Base-by-base conservation (phyloP, 2,329 filamentous ascomycete genomes). In the Hypoxylon sp. region DNA sequence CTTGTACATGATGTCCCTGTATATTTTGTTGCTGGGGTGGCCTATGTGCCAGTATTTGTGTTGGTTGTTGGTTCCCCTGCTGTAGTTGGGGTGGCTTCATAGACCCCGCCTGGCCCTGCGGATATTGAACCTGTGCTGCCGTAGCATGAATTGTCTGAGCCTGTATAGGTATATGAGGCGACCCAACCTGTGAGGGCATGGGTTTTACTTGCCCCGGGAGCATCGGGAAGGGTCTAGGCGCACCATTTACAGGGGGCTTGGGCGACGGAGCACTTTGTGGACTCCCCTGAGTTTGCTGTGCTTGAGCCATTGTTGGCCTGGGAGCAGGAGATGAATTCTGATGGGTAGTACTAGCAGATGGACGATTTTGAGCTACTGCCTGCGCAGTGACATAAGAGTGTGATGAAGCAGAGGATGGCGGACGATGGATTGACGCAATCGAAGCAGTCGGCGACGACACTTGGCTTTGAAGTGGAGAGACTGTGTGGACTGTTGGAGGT, bases 141-240 rank as follows among this genome's bases (percentile, higher is more conserved):
- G 42, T 13, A 44, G 52, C 39, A 44, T 63, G 37, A 27, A 50
- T 19, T 32, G 39, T 48, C 32, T 71, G 71, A 3, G 47, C 3
- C 2, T 54, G 61, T 21, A 63, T 27, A 6, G 61, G 54, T 31
- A 69, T 29, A 21, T 71, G 59, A 21, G 59, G n/a, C 1, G 74
- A 69, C 31, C 76, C 72, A 15, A 76, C 17, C 57, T 77, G 76
- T 5, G 75, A 77, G 13, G 75, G 74, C 17, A 76, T 52, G 13
- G 76, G 74, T 11, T 67, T 76, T 17, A 77, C 71, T 60, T 77
- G 76, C n/a, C 76, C 76, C 1, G 74, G 75, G 47, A 77, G 71
- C 75, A 76, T 76, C 42, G 76, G 76, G 51, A 71, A 76, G 2
- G 76, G 74, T 31, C 75, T 75, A 3, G 48, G 46, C 3, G 27